Base-by-base conservation (phyloP, 495 filamentous ascomycete species). In the Neurospora cerealis region DNA sequence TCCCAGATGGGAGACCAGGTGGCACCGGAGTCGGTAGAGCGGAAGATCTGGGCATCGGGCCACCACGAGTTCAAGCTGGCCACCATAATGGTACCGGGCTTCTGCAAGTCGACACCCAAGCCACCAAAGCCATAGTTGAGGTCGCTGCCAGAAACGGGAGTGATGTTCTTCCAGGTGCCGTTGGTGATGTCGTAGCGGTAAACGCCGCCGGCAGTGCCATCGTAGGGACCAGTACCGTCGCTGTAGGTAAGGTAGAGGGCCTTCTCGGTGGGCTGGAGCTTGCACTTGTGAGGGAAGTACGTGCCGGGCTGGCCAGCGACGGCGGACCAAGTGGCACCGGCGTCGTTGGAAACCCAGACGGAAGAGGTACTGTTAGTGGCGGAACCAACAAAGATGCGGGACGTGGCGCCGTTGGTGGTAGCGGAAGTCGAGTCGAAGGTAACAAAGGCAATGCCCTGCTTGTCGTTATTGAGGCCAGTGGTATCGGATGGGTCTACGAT, bases 61-160 rank as follows among this genome's bases (percentile, higher is more conserved):
- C 84, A 90, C 87, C 88, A 89, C 54, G 84, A 85, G 73, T 89
- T 90, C 75, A 89, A 78, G 36, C 82, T 82, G 0, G 87, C 87
- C 2, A 88, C 87, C 42, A 90, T 84, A 17, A 90, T 73, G 2
- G 86, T 88, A 8, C 87, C 87, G 13, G 88, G 86, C 32, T 84
- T 86, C 74, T 85, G 83, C 73, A 86, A 78, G 77, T 89, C 88
- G 8, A 89, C 78, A 21, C 84, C 84, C 11, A 89, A 78, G 15
- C 88, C 88, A 34, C 88, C 88, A 71, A 87, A 90, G 7, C 88
- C 88, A 69, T 83, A 88, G 73, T 81, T 80, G 17, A 83, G 77
- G 69, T 84, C 82, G 6, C 74, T 73, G 37, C 81, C 83, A 2
- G 80, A 79, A 1, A 83, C 83, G 2, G 88, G 88, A 4, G 83